These are phyloP conservation scores for Solanum commersonii DNA, from an alignment of 257 asterid genomes.

Conservation along the genomic window DNA sequence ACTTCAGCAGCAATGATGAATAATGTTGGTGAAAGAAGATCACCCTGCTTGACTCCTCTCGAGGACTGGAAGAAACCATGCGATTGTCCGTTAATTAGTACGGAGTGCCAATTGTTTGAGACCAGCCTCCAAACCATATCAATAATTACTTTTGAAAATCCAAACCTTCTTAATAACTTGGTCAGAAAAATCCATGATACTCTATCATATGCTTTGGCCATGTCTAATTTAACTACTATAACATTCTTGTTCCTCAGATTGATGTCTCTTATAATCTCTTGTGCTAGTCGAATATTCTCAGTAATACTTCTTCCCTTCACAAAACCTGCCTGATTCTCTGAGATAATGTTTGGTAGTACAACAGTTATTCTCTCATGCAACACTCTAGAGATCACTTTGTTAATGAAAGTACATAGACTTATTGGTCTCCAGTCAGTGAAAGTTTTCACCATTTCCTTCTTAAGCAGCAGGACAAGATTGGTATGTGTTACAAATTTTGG, in stretches of 20 bases:
- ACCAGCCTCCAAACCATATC: too few relatives aligned
- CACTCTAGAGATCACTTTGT: neutral
- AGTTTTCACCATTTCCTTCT: neutral
- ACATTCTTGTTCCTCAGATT: too few relatives aligned
- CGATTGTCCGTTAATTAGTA: neutral
- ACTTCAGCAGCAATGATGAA: too few relatives aligned
- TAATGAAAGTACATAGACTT: neutral
- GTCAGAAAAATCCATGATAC: too few relatives aligned
- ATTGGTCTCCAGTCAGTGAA: neutral
- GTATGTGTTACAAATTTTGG: neutral
- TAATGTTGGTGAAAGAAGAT: neutral
- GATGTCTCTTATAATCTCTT: too few relatives aligned
- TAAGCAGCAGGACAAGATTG: neutral
- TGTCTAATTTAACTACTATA: too few relatives aligned
- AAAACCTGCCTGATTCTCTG: neutral
- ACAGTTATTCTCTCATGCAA: neutral
- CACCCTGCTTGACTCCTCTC: neutral
- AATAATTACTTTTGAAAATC: too few relatives aligned
- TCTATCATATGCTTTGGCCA: too few relatives aligned
- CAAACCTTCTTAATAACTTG: too few relatives aligned
- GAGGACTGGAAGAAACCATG: neutral
- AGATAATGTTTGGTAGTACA: neutral
- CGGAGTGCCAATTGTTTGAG: too few relatives aligned
- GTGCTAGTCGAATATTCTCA: neutral
- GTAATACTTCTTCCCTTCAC: neutral